A percentile compares a stretch with the other conserved stretches of the same genome.
Evolutionary conservation across 1,284 basidiomycete species (phyloP).

Genomic region (Xerocomus nothofagi): DNA sequence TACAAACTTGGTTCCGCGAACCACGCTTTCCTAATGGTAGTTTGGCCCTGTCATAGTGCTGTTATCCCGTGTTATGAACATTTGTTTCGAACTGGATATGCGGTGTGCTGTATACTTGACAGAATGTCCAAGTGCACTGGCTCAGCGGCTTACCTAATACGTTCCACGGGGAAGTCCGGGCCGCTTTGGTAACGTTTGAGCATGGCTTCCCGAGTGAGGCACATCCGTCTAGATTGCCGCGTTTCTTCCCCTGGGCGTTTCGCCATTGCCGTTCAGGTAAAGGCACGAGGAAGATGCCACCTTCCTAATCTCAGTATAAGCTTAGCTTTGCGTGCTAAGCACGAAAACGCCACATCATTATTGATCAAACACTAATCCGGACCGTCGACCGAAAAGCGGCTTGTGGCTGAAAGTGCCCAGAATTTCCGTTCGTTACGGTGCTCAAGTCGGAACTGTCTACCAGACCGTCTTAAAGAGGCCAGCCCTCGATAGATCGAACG

Average conservation of each 20-base stretch:
- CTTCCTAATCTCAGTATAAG: background rate
- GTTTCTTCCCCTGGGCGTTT: background rate
- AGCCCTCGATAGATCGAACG: too few relatives aligned
- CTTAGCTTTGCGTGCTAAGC: background rate
- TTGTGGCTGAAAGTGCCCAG: background rate
- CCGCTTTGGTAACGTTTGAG: background rate
- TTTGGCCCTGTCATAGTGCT: background rate
- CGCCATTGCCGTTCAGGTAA: background rate
- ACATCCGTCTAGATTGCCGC: background rate
- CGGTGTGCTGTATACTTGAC: background rate
- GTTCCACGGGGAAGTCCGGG: background rate
- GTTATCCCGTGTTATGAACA: constrained; percentile 1
- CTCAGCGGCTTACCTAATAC: background rate
- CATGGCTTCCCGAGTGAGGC: background rate
- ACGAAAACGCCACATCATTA: background rate
- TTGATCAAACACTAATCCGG: background rate
- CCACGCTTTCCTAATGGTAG: background rate
- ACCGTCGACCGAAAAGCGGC: background rate
- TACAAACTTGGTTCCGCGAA: background rate
- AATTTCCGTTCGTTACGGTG: background rate
- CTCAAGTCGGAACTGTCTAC: too few relatives aligned
- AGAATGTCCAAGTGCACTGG: background rate
- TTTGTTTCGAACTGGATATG: background rate
- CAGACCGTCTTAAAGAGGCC: too few relatives aligned
- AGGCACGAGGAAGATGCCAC: background rate